phyloP scores from a whole-genome alignment of 176 grass and related monocot genomes.

The Phragmites australis region DNA sequence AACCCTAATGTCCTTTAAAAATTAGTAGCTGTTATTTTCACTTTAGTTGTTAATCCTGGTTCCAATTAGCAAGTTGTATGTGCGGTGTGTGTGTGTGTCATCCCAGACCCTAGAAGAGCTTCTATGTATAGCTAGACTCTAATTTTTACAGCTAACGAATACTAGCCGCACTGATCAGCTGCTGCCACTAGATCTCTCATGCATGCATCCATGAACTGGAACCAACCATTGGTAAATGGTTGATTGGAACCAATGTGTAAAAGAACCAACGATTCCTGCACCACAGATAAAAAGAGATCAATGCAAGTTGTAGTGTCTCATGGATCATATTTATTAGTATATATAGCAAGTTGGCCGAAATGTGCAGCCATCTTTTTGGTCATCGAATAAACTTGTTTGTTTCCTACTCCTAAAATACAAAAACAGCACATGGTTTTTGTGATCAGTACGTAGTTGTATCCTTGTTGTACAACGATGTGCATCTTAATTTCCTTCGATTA shows the following conservation, averaged over 20 bases:
- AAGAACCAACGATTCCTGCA: background rate
- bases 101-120: background rate
- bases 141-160: background rate
- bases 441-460: too few species aligned
- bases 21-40: background rate
- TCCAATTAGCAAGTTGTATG: background rate
- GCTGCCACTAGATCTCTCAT: background rate
- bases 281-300: too few species aligned
- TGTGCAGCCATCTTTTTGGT: too few species aligned
- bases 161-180: background rate
- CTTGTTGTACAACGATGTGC: too few species aligned
- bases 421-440: too few species aligned
- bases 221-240: background rate
- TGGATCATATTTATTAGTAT: too few species aligned
- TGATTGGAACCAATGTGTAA: background rate
- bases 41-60: background rate
- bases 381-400: too few species aligned
- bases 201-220: background rate
- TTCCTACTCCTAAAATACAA: too few species aligned
- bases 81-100: background rate
- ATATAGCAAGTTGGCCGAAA: too few species aligned
- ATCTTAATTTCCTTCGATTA: too few species aligned
- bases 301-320: too few species aligned
- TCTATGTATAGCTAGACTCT: background rate
- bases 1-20: background rate